Percentiles rank a stretch among this genome's conserved stretches.
Conservation (phyloP, 345 rosid species). For the Draba incana region DNA sequence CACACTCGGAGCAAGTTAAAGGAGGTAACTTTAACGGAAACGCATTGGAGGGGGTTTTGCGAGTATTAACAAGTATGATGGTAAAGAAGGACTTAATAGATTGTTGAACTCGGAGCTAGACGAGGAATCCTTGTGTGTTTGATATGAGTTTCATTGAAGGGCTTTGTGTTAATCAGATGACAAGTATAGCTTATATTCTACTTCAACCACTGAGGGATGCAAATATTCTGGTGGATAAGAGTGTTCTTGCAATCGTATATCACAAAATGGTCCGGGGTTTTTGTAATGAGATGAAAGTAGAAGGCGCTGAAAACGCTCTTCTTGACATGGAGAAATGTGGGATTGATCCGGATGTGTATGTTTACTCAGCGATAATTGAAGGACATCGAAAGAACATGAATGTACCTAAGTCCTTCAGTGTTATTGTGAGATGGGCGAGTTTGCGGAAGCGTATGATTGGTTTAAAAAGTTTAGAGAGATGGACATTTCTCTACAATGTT, state of each 20-base stretch:
- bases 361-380: conserved; percentile 56
- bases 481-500: conserved; percentile 54
- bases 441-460: too few relatives aligned
- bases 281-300: conserved; percentile 57
- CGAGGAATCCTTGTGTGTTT: conserved; percentile 42
- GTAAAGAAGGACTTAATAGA: conserved; percentile 46
- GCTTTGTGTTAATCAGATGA: conserved; percentile 52
- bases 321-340: conserved; percentile 56
- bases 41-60: conserved; percentile 44
- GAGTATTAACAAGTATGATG: conserved; percentile 48
- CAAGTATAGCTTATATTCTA: conserved; percentile 50
- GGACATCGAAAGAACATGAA: conserved; percentile 55
- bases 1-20: conserved; percentile 36
- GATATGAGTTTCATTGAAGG: conserved; percentile 62
- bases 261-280: conserved; percentile 57
- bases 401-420: too few relatives aligned
- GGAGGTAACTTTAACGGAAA: conserved; percentile 15
- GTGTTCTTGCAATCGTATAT: conserved; percentile 45
- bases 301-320: conserved; percentile 55
- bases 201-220: conserved; percentile 47
- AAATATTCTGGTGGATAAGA: conserved; percentile 45
- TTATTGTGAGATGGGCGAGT: too few relatives aligned
- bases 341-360: conserved; percentile 50
- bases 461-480: conserved; percentile 38
- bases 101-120: conserved; percentile 55